Evolutionary conservation across 805 yeast genomes (phyloP), one percentile per base, ranked within the genome.

Genomic region (Schizosaccharomyces lindneri): DNA sequence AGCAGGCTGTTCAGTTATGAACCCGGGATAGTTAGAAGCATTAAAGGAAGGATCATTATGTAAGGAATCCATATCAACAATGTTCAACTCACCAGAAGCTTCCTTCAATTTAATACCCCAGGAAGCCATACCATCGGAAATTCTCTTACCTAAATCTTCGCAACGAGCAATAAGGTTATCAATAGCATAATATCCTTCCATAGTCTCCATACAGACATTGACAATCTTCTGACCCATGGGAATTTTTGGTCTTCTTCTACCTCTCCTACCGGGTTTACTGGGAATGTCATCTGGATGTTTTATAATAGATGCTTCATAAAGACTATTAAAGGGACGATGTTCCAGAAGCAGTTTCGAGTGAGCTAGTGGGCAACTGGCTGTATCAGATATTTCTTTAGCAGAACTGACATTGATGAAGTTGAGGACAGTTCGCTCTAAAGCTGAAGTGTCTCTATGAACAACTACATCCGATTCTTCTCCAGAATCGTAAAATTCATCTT

Each of bases 31-130:
- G 59, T 24, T 27, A 46, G 19, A 19, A 43, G 43, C n/a, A 5
- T 36, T 36, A 31, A 15, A n/a, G 5, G 60, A 39, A 9, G 27
- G 32, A 5, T 24, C 31, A 17, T 39, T 21, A 6, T 39, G 48
- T 17, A 55, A 46, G 7, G 55, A 64, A 11, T 43, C 63, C 11
- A 63, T 32, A 19, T 62, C 64, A 24, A 55, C 73, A 64, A 82
- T 74, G 64, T 82, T 87, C 48, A 85, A 72, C 68, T 84, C 89
- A 21, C 86, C 88, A 48, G 73, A 67, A 21, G 73, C 73, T 17
- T 85, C 87, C 43, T 81, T 79, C 6, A 84, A 77, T 59, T 79
- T 77, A 17, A 88, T 87, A 43, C 97, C 97, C 99, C 99, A 93
- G 63, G 79, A 76, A 59, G 74, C 75, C 73, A 93, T 87, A 64